These are phyloP conservation scores for Serendipita sp. DNA, from an alignment of 768 basidiomycete genomes.

Conservation along the genomic window DNA sequence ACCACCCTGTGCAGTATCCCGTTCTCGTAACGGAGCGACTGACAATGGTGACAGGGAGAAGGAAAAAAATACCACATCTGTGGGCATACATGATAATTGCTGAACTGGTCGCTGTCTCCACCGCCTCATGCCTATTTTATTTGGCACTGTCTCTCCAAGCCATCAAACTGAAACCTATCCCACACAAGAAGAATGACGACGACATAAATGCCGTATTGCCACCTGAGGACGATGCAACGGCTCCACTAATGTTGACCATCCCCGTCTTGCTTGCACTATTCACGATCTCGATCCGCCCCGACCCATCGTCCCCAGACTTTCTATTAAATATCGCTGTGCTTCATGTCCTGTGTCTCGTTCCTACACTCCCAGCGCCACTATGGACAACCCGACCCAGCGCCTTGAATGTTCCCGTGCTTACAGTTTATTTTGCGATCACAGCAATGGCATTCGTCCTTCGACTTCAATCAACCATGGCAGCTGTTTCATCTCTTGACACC, in stretches of 20 bases:
- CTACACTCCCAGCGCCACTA: slow-evolving; percentile 24
- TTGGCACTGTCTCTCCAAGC: slow-evolving; percentile 26
- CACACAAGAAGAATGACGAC: not conserved
- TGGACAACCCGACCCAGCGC: slow-evolving; percentile 8
- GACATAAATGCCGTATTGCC: slow-evolving; percentile 5
- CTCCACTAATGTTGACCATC: slow-evolving; percentile 22
- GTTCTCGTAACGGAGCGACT: not conserved
- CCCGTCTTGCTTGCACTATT: slow-evolving; percentile 31
- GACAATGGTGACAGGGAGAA: slow-evolving; percentile 7
- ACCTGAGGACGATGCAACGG: not conserved
- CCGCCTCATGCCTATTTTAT: slow-evolving; percentile 49
- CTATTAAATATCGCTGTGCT: slow-evolving; percentile 43
- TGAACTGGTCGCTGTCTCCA: slow-evolving; percentile 53
- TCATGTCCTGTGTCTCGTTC: slow-evolving; percentile 40
- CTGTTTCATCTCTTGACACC: slow-evolving; percentile 15
- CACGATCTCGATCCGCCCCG: slow-evolving; percentile 31
- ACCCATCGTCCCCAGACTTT: slow-evolving; percentile 30
- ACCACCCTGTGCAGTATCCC: not conserved
- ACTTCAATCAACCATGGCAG: slow-evolving; percentile 18
- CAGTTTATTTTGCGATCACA: slow-evolving; percentile 26
- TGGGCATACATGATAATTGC: slow-evolving; percentile 63
- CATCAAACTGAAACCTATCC: not conserved
- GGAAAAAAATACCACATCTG: slow-evolving; percentile 27
- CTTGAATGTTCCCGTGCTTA: slow-evolving; percentile 13
- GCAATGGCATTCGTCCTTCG: slow-evolving; percentile 23